Evolutionary conservation across 1,284 basidiomycete genomes (phyloP), one percentile per base, ranked within the genome.

Genomic region (Leccinum subatratum): DNA sequence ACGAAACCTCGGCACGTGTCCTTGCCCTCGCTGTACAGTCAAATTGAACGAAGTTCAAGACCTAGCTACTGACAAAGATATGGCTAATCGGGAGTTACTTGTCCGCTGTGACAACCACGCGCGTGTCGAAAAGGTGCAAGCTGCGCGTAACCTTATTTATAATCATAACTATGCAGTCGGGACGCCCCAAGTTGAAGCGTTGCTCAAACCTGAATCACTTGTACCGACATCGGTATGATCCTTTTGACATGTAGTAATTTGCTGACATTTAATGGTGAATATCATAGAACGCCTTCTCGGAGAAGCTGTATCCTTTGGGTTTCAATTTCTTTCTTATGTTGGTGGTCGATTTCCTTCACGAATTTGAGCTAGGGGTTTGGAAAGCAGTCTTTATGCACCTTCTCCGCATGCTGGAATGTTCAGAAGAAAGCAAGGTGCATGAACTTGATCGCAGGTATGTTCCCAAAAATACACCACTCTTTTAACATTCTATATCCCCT

Each of bases 21-120:
- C 74, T 1, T 81, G 80, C 65, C 77, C 77, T 3, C 70, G 69
- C 2, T 81, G 79, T 63, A 66, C 70, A 25, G 12, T 42, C 12
- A 4, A 6, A 14, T 32, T 58, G 57, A 58, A n/a, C 11, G 57
- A 58, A 7, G 57, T 58, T 58, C 28, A 28, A 16, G 57, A 30
- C 28, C 28, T 58, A 58, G 57, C 57, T 30, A 58, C 57, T 30
- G 57, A 32, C 57, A 58, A 20, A 12, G 57, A 58, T 20, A 18
- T 11, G 32, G 16, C 8, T 4, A 58, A 58, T 58, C 57, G 28
- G 18, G 57, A 30, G 57, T 20, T 58, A n/a, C 57, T 58, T 1
- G 4, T 30, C 2, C 14, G 28, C 28, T 58, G 56, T 11, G 56
- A 58, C 56, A 58, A 58, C 56, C 16, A 58, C 12, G 28, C 18